These are phyloP conservation scores for Ceratonia siliqua DNA, from an alignment of 306 rosid genomes.

Conservation along the genomic window DNA sequence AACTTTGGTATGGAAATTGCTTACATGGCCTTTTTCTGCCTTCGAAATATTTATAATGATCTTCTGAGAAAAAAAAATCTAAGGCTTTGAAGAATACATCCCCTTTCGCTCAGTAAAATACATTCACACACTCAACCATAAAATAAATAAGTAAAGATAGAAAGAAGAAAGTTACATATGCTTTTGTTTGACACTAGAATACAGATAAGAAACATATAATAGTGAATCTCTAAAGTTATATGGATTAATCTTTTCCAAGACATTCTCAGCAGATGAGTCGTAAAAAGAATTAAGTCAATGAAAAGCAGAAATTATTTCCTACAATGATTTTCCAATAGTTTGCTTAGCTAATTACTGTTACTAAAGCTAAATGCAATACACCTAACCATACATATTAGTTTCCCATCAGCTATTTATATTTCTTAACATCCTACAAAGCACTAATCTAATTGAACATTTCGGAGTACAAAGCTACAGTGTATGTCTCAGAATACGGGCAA, in stretches of 20 bases:
- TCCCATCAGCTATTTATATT: conserved; percentile 8
- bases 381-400: background rate
- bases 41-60: background rate
- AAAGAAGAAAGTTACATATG: conserved; percentile 18
- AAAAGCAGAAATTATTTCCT: conserved; percentile 2
- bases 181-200: background rate
- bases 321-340: background rate
- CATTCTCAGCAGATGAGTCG: background rate
- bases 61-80: background rate
- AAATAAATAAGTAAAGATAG: background rate
- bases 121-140: background rate
- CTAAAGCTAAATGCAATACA: background rate
- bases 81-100: background rate
- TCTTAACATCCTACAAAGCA: background rate
- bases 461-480: background rate
- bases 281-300: background rate
- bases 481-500: background rate
- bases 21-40: background rate
- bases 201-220: background rate
- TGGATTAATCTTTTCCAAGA: background rate
- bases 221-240: background rate
- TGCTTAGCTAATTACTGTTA: conserved; percentile 1
- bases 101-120: background rate
- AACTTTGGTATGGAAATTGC: background rate
- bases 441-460: conserved; percentile 6